Base-by-base conservation (phyloP, 2,329 filamentous ascomycete genomes). In the Trichoderma atrobrunneum region DNA sequence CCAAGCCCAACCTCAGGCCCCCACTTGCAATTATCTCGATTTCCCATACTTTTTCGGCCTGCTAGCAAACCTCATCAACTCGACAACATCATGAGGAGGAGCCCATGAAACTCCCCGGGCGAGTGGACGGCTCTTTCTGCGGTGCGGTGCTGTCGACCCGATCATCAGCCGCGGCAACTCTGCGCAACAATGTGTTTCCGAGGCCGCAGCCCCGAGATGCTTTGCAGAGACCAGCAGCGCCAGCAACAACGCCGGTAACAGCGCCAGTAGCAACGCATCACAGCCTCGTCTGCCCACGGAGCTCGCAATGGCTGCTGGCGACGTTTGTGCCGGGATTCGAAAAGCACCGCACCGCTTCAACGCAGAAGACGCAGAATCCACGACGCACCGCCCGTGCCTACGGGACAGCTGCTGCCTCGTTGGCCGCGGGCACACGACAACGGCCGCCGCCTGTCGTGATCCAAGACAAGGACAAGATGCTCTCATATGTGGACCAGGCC, bases 121-220 rank as follows among this genome's bases (percentile, higher is more conserved):
- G 85, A 86, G 85, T 89, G 82, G 86, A 89, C 82, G 83, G 87
- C 84, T 87, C 86, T 84, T 85, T 87, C 84, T 87, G 85, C 83
- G 84, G 85, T 84, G 85, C 86, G 79, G 84, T 87, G 80, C 82
- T 87, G 78, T 82, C 83, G 76, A 82, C 81, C 81, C 83, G 83
- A 80, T 81, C 82, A 74, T 81, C 81, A 76, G 75, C 77, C 71
- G 76, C 73, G 26, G 62, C 48, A 21, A 51, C 66, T 48, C 39
- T 62, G 60, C 73, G 43, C 60, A 57, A 72, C 56, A 72, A 64
- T 28, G 73, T 77, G 63, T 73, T 73, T 66, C 79, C 76, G 65
- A 77, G 73, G 73, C 74, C 73, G 75, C 72, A 43, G 65, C 65
- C 48, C 39, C 73, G 72, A 63, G 74, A 76, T 71, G 76, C 63